These are phyloP conservation scores for Casuarina cunninghamiana DNA, from an alignment of 306 rosid species.

Conservation along the genomic window DNA sequence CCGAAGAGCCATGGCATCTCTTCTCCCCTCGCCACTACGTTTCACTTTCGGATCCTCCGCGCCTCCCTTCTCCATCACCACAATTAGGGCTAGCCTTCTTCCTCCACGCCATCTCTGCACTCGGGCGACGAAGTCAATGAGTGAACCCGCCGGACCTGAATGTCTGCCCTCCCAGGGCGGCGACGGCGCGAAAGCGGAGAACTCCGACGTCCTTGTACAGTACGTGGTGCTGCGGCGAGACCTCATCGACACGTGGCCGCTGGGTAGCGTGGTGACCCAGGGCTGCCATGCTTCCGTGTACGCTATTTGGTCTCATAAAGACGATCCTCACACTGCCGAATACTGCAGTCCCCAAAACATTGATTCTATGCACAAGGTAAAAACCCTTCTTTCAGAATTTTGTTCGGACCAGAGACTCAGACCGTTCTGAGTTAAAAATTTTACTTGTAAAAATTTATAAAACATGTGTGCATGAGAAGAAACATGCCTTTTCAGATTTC, in stretches of 20 bases:
- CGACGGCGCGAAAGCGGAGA: slow-evolving; percentile 22
- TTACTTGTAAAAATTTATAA: neutral
- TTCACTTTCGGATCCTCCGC: slow-evolving; percentile 28
- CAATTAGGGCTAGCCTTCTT: slow-evolving; percentile 17
- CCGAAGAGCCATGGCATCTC: slow-evolving; percentile 41
- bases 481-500: neutral
- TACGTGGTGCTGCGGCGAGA: slow-evolving; percentile 95
- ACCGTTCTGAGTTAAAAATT: neutral
- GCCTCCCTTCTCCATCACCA: slow-evolving; percentile 4
- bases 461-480: neutral
- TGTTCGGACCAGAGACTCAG: neutral
- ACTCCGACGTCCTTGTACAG: slow-evolving; percentile 62
- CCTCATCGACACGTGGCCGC: slow-evolving; percentile 82
- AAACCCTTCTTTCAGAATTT: neutral
- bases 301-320: slow-evolving; percentile 71
- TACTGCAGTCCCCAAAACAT: slow-evolving; percentile 73
- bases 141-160: slow-evolving; percentile 41
- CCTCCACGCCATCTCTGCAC: slow-evolving; percentile 13
- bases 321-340: slow-evolving; percentile 56
- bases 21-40: slow-evolving; percentile 34
- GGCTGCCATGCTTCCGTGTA: slow-evolving; percentile 92
- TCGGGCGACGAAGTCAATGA: slow-evolving; percentile 57
- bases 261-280: slow-evolving; percentile 82
- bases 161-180: slow-evolving; percentile 21
- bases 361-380: slow-evolving; percentile 83